These are phyloP conservation scores for Peribolospora kevripleyi DNA, from an alignment of 768 basidiomycete species.

Conservation along the genomic window DNA sequence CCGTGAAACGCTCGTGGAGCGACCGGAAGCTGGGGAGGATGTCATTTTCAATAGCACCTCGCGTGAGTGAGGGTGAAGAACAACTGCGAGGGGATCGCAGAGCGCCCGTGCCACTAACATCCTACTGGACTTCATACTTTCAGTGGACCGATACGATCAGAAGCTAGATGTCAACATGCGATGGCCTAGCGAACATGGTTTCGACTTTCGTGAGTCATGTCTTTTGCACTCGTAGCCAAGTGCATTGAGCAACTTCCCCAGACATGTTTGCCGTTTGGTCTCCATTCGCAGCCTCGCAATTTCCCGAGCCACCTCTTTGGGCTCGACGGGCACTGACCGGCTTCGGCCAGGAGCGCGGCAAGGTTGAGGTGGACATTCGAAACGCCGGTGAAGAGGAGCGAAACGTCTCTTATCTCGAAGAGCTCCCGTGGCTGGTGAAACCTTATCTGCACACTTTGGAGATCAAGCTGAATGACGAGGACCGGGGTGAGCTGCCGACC, in stretches of 20 bases:
- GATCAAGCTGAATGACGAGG: constrained; percentile 26
- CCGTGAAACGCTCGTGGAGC: too few relatives aligned
- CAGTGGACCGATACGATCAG: too few relatives aligned
- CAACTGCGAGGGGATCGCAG: too few relatives aligned
- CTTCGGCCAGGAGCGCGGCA: constrained; percentile 48
- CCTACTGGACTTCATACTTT: too few relatives aligned
- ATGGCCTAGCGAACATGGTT: not conserved
- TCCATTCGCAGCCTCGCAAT: constrained; percentile 20
- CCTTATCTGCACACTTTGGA: constrained; percentile 61
- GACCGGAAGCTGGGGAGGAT: too few relatives aligned
- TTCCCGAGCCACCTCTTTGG: constrained; percentile 31
- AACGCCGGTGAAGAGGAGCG: constrained; percentile 25
- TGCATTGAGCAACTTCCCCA: too few relatives aligned
- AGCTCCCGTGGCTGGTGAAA: constrained; percentile 78
- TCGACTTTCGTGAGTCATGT: not conserved
- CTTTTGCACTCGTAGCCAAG: not conserved
- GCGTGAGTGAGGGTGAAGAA: too few relatives aligned
- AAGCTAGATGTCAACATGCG: not conserved
- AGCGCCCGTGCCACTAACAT: too few relatives aligned
- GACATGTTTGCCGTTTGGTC: too few relatives aligned
- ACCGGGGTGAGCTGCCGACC: constrained; percentile 7
- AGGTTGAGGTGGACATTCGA: constrained; percentile 38
- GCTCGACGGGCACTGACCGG: constrained; percentile 49
- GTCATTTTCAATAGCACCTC: too few relatives aligned
- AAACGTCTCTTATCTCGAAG: constrained; percentile 51